phyloP scores from a whole-genome alignment of 345 rosid genomes.

The Nasturtium officinale region DNA sequence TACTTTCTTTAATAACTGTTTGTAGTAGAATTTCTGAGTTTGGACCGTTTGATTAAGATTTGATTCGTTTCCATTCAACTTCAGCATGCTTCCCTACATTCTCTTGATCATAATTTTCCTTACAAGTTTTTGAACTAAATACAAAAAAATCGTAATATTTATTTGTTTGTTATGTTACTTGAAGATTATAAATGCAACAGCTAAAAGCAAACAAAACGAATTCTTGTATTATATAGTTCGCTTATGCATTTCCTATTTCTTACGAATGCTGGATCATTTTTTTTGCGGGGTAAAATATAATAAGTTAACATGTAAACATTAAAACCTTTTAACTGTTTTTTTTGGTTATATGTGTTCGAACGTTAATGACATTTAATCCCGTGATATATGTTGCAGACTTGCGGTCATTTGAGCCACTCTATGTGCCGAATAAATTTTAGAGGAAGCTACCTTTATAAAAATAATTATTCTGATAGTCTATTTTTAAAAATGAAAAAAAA shows the following conservation, averaged over 20 bases:
- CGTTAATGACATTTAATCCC: background rate
- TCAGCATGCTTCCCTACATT: background rate
- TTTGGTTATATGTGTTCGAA: background rate
- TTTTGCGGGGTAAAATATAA: too few species aligned
- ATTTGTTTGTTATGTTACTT: background rate
- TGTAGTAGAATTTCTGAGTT: background rate
- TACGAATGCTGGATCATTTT: background rate
- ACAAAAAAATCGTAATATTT: too few species aligned
- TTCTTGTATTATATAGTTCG: background rate
- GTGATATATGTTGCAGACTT: background rate
- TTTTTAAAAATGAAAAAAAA: background rate
- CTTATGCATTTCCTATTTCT: background rate
- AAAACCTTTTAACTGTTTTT: background rate
- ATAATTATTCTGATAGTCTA: background rate
- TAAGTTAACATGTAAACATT: background rate
- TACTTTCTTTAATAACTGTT: constrained; percentile 7
- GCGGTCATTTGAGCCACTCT: background rate
- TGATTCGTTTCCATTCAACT: background rate
- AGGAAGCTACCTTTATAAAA: background rate
- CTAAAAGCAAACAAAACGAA: background rate
- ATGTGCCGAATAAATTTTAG: background rate
- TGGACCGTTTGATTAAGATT: constrained; percentile 1
- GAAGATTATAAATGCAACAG: background rate
- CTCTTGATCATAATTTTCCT: background rate
- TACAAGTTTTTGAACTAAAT: background rate